Percentiles rank a stretch among this genome's conserved stretches.
phyloP scores from a whole-genome alignment of 2,329 filamentous ascomycete genomes.

The Diplodia scrobiculata region DNA sequence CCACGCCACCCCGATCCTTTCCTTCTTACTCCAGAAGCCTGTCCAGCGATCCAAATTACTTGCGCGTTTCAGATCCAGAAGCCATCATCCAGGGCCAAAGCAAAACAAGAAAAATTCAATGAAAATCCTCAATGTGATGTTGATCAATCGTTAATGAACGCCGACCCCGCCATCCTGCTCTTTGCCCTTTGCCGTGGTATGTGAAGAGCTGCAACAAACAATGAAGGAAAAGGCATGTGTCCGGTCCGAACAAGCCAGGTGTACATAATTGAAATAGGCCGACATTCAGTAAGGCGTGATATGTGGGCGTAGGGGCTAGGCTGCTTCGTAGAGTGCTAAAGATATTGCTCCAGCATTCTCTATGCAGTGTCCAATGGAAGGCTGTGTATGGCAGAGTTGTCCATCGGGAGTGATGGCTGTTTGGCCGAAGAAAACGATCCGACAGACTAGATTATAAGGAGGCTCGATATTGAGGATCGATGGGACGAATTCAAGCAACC shows the following conservation, averaged over 20 bases:
- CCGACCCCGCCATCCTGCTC: constrained; percentile 5
- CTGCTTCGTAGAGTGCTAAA: background rate
- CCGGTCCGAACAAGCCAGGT: background rate
- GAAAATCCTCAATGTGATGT: background rate
- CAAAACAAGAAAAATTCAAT: background rate
- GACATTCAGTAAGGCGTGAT: background rate
- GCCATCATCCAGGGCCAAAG: background rate
- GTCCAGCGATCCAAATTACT: constrained; percentile 19
- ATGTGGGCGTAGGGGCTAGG: background rate
- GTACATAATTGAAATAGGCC: background rate
- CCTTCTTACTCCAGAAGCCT: background rate
- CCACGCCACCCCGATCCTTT: background rate
- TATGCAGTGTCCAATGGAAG: background rate
- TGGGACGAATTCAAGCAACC: constrained; percentile 1
- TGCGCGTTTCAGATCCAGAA: constrained; percentile 1
- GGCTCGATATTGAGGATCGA: background rate
- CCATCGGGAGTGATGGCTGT: background rate
- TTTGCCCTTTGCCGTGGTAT: constrained; percentile 9
- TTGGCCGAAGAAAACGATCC: background rate
- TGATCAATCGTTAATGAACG: background rate
- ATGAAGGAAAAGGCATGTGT: background rate
- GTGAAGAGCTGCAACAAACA: background rate
- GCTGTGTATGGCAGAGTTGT: background rate
- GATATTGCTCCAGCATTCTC: background rate
- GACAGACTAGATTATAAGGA: background rate